Conservation (phyloP, 2,329 filamentous ascomycete genomes). For the Fusarium transvaalense region DNA sequence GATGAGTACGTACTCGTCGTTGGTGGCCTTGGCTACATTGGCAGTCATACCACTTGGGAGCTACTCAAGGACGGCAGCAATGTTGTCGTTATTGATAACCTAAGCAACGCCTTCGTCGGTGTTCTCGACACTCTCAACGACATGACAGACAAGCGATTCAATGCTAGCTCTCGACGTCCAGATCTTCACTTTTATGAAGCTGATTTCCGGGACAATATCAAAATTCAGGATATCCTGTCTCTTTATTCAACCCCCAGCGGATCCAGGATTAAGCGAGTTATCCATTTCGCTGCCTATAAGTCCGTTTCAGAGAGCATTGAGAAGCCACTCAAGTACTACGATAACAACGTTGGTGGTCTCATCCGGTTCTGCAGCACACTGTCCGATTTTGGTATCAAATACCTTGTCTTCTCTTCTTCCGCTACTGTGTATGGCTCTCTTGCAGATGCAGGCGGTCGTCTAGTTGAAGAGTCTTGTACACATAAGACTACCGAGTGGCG, state of each 20-base stretch:
- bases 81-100: conserved; percentile 10
- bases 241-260: background rate
- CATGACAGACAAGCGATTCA: conserved; percentile 3
- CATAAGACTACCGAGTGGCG: conserved; percentile 61
- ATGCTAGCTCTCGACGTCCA: background rate
- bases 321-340: conserved; percentile 72
- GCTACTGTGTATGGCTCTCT: conserved; percentile 74
- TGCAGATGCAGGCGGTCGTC: conserved; percentile 57
- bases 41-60: conserved; percentile 12
- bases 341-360: conserved; percentile 75
- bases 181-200: conserved; percentile 18
- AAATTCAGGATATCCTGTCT: background rate
- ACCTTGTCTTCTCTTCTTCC: conserved; percentile 76
- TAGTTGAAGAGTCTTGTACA: conserved; percentile 44
- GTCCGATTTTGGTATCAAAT: conserved; percentile 63
- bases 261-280: conserved; percentile 59
- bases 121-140: conserved; percentile 9
- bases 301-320: conserved; percentile 73
- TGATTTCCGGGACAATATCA: conserved; percentile 5
- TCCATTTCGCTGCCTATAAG: conserved; percentile 77
- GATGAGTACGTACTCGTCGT: conserved; percentile 9
- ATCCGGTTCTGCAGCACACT: conserved; percentile 64
- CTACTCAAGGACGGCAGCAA: background rate
- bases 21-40: conserved; percentile 18
- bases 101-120: conserved; percentile 2